Evolutionary conservation across 192 early-diverging fungal species (phyloP), one percentile per base, ranked within the genome.

Genomic region (Backusella macrospora): DNA sequence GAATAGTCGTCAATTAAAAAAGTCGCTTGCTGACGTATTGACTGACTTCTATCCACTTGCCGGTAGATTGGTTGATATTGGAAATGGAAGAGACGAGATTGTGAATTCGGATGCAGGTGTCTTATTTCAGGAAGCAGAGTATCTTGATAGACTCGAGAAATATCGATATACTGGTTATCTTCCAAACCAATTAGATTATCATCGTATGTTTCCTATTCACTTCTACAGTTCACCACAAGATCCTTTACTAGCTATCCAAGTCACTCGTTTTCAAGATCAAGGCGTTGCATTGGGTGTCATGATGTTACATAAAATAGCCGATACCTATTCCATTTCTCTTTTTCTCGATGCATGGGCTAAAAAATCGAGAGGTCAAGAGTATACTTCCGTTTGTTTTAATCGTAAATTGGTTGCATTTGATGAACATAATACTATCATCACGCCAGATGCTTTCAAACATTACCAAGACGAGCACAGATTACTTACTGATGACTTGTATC

Each of bases 311-410:
- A 77, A 77, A 62, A 59, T 77, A 44, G 76, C 76, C 15, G 76
- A 77, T 37, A 67, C 55, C 5, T 72, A 77, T 65, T 77, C 76
- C 6, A 46, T 70, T 3, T 72, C 64, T 39, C 40, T 72, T 4
- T 77, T 77, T 46, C 46, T 77, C 1, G 76, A 77, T 62, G 63
- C 70, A 3, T 77, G 76, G 76, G 70, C 70, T n/a, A 77, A 77
- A 55, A 71, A 55, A 16, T 40, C 76, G 12, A 43, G 65, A 2
- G 64, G 49, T 7, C 23, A 45, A 9, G 16, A 47, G 0, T 77
- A 65, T 45, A 34, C 38, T 3, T 49, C 44, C 26, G 40, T 29
- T 3, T 44, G 0, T 1, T 77, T 77, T 43, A 44, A 68, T 23
- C 76, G 76, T 16, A 26, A 49, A 2, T 12, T 77, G 6, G 47